phyloP scores from a whole-genome alignment of 495 filamentous ascomycete genomes.

The Trichoderma asperelloides region DNA sequence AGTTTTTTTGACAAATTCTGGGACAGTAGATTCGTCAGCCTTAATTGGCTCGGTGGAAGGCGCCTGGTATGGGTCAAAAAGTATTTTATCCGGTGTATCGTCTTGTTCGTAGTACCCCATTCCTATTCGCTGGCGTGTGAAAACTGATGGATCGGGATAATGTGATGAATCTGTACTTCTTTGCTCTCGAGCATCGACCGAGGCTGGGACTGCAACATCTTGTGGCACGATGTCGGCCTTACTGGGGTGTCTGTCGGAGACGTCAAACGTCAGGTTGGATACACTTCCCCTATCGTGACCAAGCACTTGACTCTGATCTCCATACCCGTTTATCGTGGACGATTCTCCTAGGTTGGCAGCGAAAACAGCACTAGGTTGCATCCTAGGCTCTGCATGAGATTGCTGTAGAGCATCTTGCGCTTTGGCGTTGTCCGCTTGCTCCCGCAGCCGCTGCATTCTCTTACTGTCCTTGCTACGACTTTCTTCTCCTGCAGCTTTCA shows the following conservation, averaged over 20 bases:
- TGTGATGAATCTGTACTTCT: slow-evolving; percentile 24
- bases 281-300: slow-evolving; percentile 23
- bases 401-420: slow-evolving; percentile 29
- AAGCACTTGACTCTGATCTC: slow-evolving; percentile 22
- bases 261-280: slow-evolving; percentile 10
- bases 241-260: slow-evolving; percentile 13
- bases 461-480: slow-evolving; percentile 39
- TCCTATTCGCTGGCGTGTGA: slow-evolving; percentile 37
- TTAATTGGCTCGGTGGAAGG: slow-evolving; percentile 29
- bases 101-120: slow-evolving; percentile 48
- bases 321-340: slow-evolving; percentile 23
- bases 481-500: slow-evolving; percentile 46
- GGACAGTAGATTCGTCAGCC: slow-evolving; percentile 30
- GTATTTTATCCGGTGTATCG: slow-evolving; percentile 39
- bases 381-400: slow-evolving; percentile 18
- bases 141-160: slow-evolving; percentile 39
- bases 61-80: slow-evolving; percentile 40
- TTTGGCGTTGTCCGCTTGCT: slow-evolving; percentile 46
- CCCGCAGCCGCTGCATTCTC: slow-evolving; percentile 40
- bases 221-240: background rate
- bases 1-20: slow-evolving; percentile 40
- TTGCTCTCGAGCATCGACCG: background rate
- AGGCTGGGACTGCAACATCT: background rate
- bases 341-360: slow-evolving; percentile 20
- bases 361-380: slow-evolving; percentile 26